Percentiles rank a stretch among this genome's conserved stretches.
Evolutionary conservation across 306 rosid species (phyloP).

Genomic region (Cajanus cajan): DNA sequence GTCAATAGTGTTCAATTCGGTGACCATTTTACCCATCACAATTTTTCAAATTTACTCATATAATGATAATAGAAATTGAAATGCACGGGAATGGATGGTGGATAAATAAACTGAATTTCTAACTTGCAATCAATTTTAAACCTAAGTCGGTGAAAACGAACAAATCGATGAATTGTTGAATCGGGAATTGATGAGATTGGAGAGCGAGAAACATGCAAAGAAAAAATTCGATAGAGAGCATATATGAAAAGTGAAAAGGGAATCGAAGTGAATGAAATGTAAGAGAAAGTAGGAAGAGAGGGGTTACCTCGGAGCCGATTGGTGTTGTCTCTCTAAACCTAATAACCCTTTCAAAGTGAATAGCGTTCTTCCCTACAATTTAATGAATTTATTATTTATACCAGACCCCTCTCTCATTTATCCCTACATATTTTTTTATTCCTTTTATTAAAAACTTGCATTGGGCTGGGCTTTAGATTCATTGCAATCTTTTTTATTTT

Average conservation of each 20-base stretch:
- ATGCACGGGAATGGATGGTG: background rate
- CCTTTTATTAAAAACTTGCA: background rate
- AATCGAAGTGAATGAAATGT: background rate
- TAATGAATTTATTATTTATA: background rate
- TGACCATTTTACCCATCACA: conserved; percentile 22
- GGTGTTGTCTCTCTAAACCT: conserved; percentile 18
- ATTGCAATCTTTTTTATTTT: too few relatives aligned
- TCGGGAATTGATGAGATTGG: background rate
- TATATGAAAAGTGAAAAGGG: background rate
- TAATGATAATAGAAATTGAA: background rate
- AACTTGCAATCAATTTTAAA: background rate
- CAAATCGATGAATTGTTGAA: background rate
- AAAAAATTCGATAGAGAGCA: background rate
- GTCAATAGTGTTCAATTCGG: background rate
- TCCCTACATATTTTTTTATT: background rate
- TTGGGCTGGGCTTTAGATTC: conserved; percentile 19
- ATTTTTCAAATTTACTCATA: background rate
- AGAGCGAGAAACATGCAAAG: background rate
- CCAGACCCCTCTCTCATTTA: background rate
- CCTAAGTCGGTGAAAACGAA: background rate
- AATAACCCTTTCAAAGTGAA: conserved; percentile 20
- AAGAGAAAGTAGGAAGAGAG: background rate
- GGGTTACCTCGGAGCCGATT: background rate
- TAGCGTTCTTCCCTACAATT: background rate
- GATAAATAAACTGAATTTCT: background rate